These are phyloP conservation scores for Emydomyces testavorans DNA, from an alignment of 2,329 filamentous ascomycete genomes.

Conservation along the genomic window DNA sequence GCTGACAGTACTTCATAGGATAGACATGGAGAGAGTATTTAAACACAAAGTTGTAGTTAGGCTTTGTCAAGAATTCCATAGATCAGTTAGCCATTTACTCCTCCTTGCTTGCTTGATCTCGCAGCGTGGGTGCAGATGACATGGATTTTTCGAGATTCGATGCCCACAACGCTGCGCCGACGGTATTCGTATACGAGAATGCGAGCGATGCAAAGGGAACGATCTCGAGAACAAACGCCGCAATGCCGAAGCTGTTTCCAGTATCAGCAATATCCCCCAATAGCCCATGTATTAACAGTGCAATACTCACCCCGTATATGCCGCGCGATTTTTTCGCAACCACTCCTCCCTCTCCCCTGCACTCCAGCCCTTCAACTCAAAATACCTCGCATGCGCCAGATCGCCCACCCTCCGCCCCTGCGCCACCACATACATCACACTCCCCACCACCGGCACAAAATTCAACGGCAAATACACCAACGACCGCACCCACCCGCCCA, in stretches of 20 bases:
- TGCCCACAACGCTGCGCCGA: slow-evolving; percentile 89
- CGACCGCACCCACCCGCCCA: slow-evolving; percentile 58
- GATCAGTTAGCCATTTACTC: too few relatives aligned
- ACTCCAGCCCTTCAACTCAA: slow-evolving; percentile 80
- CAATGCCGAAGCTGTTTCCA: slow-evolving; percentile 50
- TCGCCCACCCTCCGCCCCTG: slow-evolving; percentile 54
- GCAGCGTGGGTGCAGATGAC: slow-evolving; percentile 16
- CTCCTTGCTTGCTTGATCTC: slow-evolving; percentile 1
- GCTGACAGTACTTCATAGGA: too few relatives aligned
- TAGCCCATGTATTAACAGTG: background rate
- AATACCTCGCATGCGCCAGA: slow-evolving; percentile 56
- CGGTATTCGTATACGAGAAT: slow-evolving; percentile 83
- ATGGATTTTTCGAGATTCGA: slow-evolving; percentile 58
- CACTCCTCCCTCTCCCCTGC: slow-evolving; percentile 53
- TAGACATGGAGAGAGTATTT: too few relatives aligned
- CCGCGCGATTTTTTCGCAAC: slow-evolving; percentile 57
- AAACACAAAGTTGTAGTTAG: too few relatives aligned
- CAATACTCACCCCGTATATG: slow-evolving; percentile 60
- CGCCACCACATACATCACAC: slow-evolving; percentile 63
- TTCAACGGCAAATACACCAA: slow-evolving; percentile 82
- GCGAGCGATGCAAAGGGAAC: slow-evolving; percentile 70
- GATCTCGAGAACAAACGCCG: slow-evolving; percentile 72
- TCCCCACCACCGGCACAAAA: slow-evolving; percentile 83
- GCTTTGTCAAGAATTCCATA: background rate
- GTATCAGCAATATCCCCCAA: slow-evolving; percentile 13